Base-by-base conservation (phyloP, 306 rosid species). In the Casuarina equisetifolia region DNA sequence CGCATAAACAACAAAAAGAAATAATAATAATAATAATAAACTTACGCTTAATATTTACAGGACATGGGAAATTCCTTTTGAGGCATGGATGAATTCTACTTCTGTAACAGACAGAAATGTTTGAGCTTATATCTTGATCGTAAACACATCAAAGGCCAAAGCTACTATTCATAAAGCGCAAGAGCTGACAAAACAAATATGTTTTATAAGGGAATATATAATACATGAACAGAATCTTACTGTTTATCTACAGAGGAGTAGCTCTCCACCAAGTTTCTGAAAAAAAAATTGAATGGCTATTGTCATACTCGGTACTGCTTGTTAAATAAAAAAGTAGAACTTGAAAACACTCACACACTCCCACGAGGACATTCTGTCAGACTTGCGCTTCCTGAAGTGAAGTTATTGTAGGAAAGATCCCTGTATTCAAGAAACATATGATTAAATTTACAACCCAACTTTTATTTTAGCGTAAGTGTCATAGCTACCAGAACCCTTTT, bases 221-320 rank as follows among this genome's bases (percentile, higher is more conserved):
- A 45, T 64, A 45, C 55, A 68, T 75, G 72, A 15, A 80, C 57
- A 74, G 35, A 64, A 6, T 85, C 91, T 88, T 90, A 94, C 98
- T 44, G 54, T 81, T 76, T 77, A 62, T 89, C 74, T 15, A 59
- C 88, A 1, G 90, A 67, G 66, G 97, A 86, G 89, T 90, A 91
- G 85, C 97, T 85, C 85, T 92, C 98, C 46, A 86, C 95, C 75
- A 89, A 78, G 82, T 94, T 94, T 83, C 98, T 94, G 95, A n/a
- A 74, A 84, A 38, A 87, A 63, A 4, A 64, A 68, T 39, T 74
- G 72, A 86, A 74, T 44, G 1, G 16, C 32, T 69, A 78, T 84
- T 35, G 64, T 38, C 25, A 19, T 40, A 51, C 44, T 69, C 9
- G 72, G 49, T 79, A 15, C 42, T 19, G 4, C 45, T 16, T 17